Conservation (phyloP, 495 filamentous ascomycete genomes). For the Paragyromitra xinjiangensis region DNA sequence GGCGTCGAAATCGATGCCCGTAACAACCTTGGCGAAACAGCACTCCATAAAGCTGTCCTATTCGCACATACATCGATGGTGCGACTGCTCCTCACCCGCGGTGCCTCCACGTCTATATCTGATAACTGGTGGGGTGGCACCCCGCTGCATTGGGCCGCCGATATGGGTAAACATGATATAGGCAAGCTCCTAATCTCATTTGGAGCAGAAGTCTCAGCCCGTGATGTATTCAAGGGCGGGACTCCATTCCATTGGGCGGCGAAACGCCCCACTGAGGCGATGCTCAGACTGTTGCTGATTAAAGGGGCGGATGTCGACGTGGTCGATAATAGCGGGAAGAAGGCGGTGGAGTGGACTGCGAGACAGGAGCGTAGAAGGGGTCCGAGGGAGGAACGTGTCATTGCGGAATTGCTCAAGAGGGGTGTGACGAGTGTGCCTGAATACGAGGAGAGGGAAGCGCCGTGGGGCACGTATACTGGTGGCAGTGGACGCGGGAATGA, state of each 20-base stretch:
- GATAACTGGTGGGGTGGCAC: slow-evolving; percentile 49
- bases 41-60: slow-evolving; percentile 45
- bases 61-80: slow-evolving; percentile 45
- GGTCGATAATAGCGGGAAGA: slow-evolving; percentile 37
- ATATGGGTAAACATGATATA: slow-evolving; percentile 47
- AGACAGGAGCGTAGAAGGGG: slow-evolving; percentile 28
- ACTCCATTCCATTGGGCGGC: slow-evolving; percentile 47
- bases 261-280: slow-evolving; percentile 39
- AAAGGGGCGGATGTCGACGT: slow-evolving; percentile 37
- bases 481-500: slow-evolving; percentile 2
- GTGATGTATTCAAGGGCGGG: slow-evolving; percentile 43
- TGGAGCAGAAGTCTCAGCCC: slow-evolving; percentile 30
- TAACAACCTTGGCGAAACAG: slow-evolving; percentile 45
- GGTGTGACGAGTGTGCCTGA: slow-evolving; percentile 16
- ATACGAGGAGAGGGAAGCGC: slow-evolving; percentile 14
- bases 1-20: slow-evolving; percentile 33
- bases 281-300: slow-evolving; percentile 31
- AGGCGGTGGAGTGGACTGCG: slow-evolving; percentile 35
- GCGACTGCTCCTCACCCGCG: slow-evolving; percentile 18
- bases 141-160: slow-evolving; percentile 40
- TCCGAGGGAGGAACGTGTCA: slow-evolving; percentile 28
- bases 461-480: neutral
- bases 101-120: slow-evolving; percentile 24
- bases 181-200: slow-evolving; percentile 22
- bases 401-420: slow-evolving; percentile 22